Percentiles rank a stretch among this genome's conserved stretches.
These are phyloP conservation scores for Delitschia confertaspora DNA, from an alignment of 495 filamentous ascomycete genomes.

Conservation along the genomic window DNA sequence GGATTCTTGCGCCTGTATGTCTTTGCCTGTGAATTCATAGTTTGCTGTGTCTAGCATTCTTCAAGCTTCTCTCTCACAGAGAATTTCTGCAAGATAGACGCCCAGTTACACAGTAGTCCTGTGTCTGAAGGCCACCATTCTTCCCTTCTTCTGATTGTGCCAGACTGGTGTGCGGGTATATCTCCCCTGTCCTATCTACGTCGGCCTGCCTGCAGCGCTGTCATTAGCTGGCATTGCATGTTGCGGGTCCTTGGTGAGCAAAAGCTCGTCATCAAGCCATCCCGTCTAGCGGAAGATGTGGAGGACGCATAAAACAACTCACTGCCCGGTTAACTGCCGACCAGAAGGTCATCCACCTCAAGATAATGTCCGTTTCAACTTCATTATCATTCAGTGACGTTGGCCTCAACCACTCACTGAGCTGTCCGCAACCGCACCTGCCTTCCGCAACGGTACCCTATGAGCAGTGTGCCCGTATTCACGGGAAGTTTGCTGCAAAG, in stretches of 20 bases:
- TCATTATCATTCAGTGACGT: constrained; percentile 13
- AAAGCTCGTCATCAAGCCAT: not conserved
- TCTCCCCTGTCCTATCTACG: too few relatives aligned
- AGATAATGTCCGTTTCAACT: constrained; percentile 7
- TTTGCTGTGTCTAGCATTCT: too few relatives aligned
- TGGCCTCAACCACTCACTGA: constrained; percentile 18
- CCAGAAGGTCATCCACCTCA: too few relatives aligned
- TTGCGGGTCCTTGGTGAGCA: constrained; percentile 7
- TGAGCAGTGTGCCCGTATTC: constrained; percentile 20
- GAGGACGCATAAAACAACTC: not conserved
- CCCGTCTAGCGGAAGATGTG: not conserved
- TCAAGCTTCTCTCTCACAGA: too few relatives aligned
- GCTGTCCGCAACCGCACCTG: constrained; percentile 1
- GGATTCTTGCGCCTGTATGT: constrained; percentile 1
- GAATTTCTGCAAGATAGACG: too few relatives aligned
- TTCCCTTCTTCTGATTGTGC: too few relatives aligned
- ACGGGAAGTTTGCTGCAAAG: constrained; percentile 14
- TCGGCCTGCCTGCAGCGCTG: too few relatives aligned
- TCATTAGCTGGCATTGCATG: constrained; percentile 29
- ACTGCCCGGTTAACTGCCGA: constrained; percentile 13
- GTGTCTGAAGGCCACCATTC: too few relatives aligned
- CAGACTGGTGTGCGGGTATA: too few relatives aligned
- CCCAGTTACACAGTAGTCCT: too few relatives aligned
- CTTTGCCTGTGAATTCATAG: not conserved
- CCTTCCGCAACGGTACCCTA: constrained; percentile 23